Evolutionary conservation across 1,139 yeast species (phyloP), one percentile per base, ranked within the genome.

Genomic region (Candida tropicalis): DNA sequence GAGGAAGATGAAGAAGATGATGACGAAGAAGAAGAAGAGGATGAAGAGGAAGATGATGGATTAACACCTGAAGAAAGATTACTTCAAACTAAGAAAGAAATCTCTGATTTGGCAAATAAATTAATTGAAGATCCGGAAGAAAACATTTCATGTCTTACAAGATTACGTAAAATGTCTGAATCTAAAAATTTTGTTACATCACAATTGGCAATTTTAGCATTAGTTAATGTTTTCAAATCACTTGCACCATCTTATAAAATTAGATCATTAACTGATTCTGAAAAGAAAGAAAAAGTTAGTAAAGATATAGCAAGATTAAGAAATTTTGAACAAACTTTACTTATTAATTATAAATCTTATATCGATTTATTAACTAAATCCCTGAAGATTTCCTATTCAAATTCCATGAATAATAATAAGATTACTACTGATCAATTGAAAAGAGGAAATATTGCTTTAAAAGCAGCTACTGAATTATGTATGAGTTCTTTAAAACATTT

Each of bases 121-220:
- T 66, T 93, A 33, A 82, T 83, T 57, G 96, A 91, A 62, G 90
- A 89, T 48, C 97, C 99, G 1, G 98, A 93, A 60, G 96, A 88
- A 56, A 81, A 91, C 58, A 73, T 85, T 11, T 63, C 77, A 5
- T 75, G 83, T 39, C 69, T 93, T 20, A 76, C 87, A 3, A 79
- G 91, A 56, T 70, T 93, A 41, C 71, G 91, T 37, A 84, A 80
- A 50, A 82, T 88, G 84, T 74, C 88, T 1, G 77, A 73, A 47
- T 82, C 93, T 1, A 78, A 75, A 53, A 82, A 85, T 54, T 73
- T 83, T 35, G 82, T 81, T 44, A 82, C 89, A 5, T 75, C 87
- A 44, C 90, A 87, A 62, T 73, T 89, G 46, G 79, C 96, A 0
- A 68, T 88, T 45, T 69, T 90, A 54, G 84, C 98, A 0, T 73